A percentile compares a stretch with the other conserved stretches of the same genome.
Conservation (phyloP, 2,329 filamentous ascomycete species). For the Fusarium sp. region DNA sequence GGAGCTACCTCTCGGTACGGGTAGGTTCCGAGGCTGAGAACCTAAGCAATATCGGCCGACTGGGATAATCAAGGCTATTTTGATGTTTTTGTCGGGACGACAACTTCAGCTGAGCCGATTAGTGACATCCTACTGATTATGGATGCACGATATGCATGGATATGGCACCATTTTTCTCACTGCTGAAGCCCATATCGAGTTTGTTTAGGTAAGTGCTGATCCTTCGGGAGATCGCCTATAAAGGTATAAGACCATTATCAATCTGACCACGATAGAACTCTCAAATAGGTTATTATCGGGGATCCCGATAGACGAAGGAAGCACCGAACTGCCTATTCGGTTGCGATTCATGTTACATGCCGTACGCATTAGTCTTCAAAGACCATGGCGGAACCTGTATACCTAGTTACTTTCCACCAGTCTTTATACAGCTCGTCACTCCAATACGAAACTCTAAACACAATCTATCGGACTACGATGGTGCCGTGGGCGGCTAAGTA, state of each 20-base stretch:
- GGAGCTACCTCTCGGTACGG: not conserved
- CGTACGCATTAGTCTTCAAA: not conserved
- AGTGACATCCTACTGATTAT: not conserved
- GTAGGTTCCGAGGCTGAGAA: not conserved
- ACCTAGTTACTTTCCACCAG: conserved; percentile 19
- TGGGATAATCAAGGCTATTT: not conserved
- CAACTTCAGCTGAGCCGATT: not conserved
- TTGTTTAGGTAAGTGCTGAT: not conserved
- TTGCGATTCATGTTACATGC: not conserved
- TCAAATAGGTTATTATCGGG: conserved; percentile 3
- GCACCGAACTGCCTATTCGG: conserved; percentile 15
- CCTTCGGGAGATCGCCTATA: not conserved
- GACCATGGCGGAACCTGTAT: not conserved
- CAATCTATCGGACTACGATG: not conserved
- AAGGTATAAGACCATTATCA: not conserved
- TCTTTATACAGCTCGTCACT: not conserved
- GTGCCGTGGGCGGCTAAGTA: not conserved
- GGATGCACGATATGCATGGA: not conserved
- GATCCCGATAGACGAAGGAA: not conserved
- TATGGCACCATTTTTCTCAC: not conserved
- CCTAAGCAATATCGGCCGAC: not conserved
- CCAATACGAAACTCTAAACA: conserved; percentile 9
- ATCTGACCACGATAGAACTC: not conserved
- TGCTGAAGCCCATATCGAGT: not conserved
- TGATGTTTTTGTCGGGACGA: conserved; percentile 9